A percentile compares a stretch with the other conserved stretches of the same genome.
Conservation (phyloP, 352 stramenopile genomes). For the Globisporangium middletonii region DNA sequence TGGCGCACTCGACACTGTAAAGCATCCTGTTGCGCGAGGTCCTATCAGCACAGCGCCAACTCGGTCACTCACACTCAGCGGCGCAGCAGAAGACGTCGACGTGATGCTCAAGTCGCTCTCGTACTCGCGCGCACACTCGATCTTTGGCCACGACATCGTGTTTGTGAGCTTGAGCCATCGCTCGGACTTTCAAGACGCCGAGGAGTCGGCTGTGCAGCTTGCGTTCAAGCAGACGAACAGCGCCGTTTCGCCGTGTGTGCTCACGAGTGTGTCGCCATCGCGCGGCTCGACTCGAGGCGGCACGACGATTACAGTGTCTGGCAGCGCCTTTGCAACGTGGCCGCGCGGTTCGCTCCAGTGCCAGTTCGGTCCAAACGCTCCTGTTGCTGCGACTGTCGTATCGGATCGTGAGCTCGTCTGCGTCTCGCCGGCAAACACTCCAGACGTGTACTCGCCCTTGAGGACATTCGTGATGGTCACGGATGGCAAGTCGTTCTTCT, state of each 20-base stretch:
- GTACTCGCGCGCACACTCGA: slow-evolving; percentile 38
- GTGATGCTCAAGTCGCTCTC: slow-evolving; percentile 34
- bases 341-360: slow-evolving; percentile 28
- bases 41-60: slow-evolving; percentile 22
- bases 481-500: slow-evolving; percentile 41
- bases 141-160: slow-evolving; percentile 58
- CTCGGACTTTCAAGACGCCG: slow-evolving; percentile 29
- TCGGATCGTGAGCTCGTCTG: slow-evolving; percentile 41
- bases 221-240: slow-evolving; percentile 20
- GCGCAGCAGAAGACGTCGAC: slow-evolving; percentile 24
- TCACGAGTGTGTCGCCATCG: slow-evolving; percentile 23
- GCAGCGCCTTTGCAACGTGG: slow-evolving; percentile 32
- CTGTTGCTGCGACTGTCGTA: slow-evolving; percentile 22
- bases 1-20: slow-evolving; percentile 9
- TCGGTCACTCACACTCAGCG: slow-evolving; percentile 28
- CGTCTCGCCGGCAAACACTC: slow-evolving; percentile 23
- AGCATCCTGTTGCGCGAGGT: slow-evolving; percentile 16
- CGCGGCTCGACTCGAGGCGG: slow-evolving; percentile 31
- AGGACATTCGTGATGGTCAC: slow-evolving; percentile 52
- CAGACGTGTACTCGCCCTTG: slow-evolving; percentile 12
- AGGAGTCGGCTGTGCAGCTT: slow-evolving; percentile 43
- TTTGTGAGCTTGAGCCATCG: slow-evolving; percentile 46
- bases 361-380: slow-evolving; percentile 40
- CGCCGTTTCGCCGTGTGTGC: slow-evolving; percentile 7
- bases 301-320: slow-evolving; percentile 33